A percentile compares a stretch with the other conserved stretches of the same genome.
phyloP scores from a whole-genome alignment of 2,329 filamentous ascomycete genomes.

The Xylariaceae sp. region DNA sequence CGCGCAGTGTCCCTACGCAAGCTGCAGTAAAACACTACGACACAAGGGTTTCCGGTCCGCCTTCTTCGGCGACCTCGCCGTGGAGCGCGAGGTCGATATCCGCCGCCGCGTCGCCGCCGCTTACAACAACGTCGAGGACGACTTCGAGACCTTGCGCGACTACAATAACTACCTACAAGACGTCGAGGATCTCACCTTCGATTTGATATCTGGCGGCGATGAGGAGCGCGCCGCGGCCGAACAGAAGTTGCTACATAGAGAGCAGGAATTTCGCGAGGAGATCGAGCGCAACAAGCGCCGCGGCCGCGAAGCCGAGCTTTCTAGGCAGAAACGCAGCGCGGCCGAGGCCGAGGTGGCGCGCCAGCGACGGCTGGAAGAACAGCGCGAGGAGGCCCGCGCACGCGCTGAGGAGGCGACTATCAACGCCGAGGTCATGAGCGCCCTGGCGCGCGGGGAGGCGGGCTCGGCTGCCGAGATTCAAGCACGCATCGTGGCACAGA shows the following conservation, averaged over 20 bases:
- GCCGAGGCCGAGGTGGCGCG: slow-evolving; percentile 72
- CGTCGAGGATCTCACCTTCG: slow-evolving; percentile 88
- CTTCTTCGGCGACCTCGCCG: slow-evolving; percentile 85
- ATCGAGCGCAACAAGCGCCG: slow-evolving; percentile 67
- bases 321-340: slow-evolving; percentile 60
- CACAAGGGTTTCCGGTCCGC: slow-evolving; percentile 84
- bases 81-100: slow-evolving; percentile 95
- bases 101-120: slow-evolving; percentile 77
- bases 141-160: slow-evolving; percentile 82
- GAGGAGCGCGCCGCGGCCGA: slow-evolving; percentile 62
- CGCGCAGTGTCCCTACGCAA: slow-evolving; percentile 88
- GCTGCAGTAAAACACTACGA: slow-evolving; percentile 85
- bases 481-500: slow-evolving; percentile 73
- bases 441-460: slow-evolving; percentile 66
- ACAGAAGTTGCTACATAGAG: slow-evolving; percentile 63
- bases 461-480: slow-evolving; percentile 66
- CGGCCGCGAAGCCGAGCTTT: slow-evolving; percentile 62
- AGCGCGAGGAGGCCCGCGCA: slow-evolving; percentile 74
- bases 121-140: slow-evolving; percentile 88
- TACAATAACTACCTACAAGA: slow-evolving; percentile 96
- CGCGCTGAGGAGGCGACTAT: slow-evolving; percentile 67
- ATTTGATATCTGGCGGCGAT: slow-evolving; percentile 77
- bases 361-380: slow-evolving; percentile 66
- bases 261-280: slow-evolving; percentile 72
- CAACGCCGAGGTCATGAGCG: slow-evolving; percentile 72